Percentiles rank a stretch among this genome's conserved stretches.
These are phyloP conservation scores for Ogataea glucozyma DNA, from an alignment of 805 yeast species.

Conservation along the genomic window DNA sequence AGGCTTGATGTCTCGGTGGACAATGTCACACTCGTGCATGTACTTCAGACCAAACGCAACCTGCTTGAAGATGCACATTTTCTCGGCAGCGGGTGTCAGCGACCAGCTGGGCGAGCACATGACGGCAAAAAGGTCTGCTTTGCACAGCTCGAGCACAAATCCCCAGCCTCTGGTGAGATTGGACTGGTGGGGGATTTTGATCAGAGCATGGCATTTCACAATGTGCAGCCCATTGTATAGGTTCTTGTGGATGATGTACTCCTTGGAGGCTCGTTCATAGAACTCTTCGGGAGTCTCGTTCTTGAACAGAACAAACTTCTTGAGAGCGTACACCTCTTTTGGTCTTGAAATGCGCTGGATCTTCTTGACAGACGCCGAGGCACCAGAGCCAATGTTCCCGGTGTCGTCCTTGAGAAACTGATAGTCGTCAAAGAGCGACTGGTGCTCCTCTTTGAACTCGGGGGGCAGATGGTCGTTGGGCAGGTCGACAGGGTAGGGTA, in stretches of 20 bases:
- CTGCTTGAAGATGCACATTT: constrained; percentile 74
- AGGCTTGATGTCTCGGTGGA: constrained; percentile 93
- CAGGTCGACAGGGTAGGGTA: constrained; percentile 66
- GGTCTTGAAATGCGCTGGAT: constrained; percentile 40
- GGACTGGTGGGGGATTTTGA: constrained; percentile 59
- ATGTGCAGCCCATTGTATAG: constrained; percentile 61
- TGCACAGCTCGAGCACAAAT: constrained; percentile 65
- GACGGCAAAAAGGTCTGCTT: constrained; percentile 57
- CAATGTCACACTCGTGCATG: constrained; percentile 76
- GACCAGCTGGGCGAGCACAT: constrained; percentile 66
- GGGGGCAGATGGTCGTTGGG: constrained; percentile 69
- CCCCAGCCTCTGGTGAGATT: constrained; percentile 77
- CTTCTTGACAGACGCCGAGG: constrained; percentile 68
- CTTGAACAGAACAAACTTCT: constrained; percentile 61
- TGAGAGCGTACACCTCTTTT: constrained; percentile 64
- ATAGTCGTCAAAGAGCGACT: constrained; percentile 58
- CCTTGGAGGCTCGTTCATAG: constrained; percentile 69
- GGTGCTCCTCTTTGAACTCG: constrained; percentile 51
- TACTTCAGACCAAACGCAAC: constrained; percentile 62
- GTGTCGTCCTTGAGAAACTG: constrained; percentile 46
- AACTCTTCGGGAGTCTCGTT: constrained; percentile 73
- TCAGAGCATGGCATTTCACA: constrained; percentile 55
- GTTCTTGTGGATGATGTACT: constrained; percentile 63
- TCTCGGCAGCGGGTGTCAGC: constrained; percentile 49
- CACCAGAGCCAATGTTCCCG: constrained; percentile 69